Evolutionary conservation across 2,329 filamentous ascomycete species (phyloP), one percentile per base, ranked within the genome.

Genomic region (Tolypocladium cylindrosporum): DNA sequence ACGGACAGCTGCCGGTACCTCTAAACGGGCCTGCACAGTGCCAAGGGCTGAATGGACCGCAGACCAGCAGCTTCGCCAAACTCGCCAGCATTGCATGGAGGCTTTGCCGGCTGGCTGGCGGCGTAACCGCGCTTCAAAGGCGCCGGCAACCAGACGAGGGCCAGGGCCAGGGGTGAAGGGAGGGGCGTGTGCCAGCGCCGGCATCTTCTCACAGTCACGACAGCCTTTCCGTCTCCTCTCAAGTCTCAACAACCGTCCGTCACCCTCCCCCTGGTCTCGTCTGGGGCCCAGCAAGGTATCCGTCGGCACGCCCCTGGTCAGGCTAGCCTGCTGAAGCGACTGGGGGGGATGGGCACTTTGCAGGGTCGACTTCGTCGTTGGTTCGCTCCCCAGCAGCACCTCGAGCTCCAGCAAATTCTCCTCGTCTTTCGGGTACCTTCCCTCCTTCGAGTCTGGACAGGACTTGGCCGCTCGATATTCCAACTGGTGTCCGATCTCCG

Each of bases 341-440:
- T 31, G 53, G 53, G 24, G 39, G 39, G 39, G 39, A 34, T 31
- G 48, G 19, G 43, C 43, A 9, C 43, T 27, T 54, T 31, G 52
- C 27, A 31, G 24, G 19, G 53, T 31, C 37, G 21, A 27, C 27
- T 21, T 43, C 37, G 42, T 43, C 21, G 55, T 39, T 34, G 55
- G 55, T 48, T 56, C 55, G 55, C 40, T 36, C 27, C 27, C 42
- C 48, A 53, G 43, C n/a, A 34, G n/a, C 16, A 24, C 40, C 40
- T 55, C 54, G n/a, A 42, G 53, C 40, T 41, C 45, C 21, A 58
- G 27, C 57, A 54, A n/a, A 50, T 51, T 45, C 40, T 54, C 55
- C 10, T 43, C 45, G 31, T 51, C 58, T 40, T n/a, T 11, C 31
- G 27, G 27, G 27, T 31, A 31, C 43, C 37, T 43, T 34, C 45